A percentile compares a stretch with the other conserved stretches of the same genome.
These are phyloP conservation scores for Circinella umbellata DNA, from an alignment of 371 early-diverging fungal species.

Conservation along the genomic window DNA sequence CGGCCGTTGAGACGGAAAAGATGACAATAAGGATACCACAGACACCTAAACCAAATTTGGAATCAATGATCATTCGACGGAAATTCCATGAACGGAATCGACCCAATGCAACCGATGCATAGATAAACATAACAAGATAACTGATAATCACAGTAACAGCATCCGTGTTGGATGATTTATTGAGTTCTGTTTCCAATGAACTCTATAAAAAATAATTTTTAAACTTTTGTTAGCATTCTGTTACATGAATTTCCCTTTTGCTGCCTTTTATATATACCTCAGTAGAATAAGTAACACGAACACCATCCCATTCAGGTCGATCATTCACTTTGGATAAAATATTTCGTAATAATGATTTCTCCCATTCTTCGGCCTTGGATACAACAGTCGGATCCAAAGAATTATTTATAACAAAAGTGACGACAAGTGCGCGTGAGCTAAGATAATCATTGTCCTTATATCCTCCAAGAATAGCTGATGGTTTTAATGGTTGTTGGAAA, in stretches of 20 bases:
- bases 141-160: constrained; percentile 64
- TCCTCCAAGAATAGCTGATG: constrained; percentile 74
- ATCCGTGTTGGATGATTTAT: constrained; percentile 73
- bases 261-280: constrained; percentile 44
- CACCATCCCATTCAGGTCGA: constrained; percentile 52
- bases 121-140: constrained; percentile 78
- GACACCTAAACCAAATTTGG: constrained; percentile 71
- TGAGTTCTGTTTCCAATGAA: constrained; percentile 71
- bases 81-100: constrained; percentile 45
- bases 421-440: constrained; percentile 61
- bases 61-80: constrained; percentile 64
- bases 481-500: constrained; percentile 71
- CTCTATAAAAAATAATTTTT: constrained; percentile 26
- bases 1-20: constrained; percentile 70
- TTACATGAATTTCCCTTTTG: too few relatives aligned
- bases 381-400: constrained; percentile 48
- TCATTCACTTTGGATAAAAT: constrained; percentile 45
- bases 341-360: constrained; percentile 50
- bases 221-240: too few relatives aligned
- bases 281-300: constrained; percentile 71
- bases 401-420: constrained; percentile 72
- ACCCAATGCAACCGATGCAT: constrained; percentile 74
- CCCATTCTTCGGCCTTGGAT: constrained; percentile 68
- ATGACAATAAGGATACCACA: constrained; percentile 76
- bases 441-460: constrained; percentile 49